These are phyloP conservation scores for Curvularia sp. DNA, from an alignment of 2,329 filamentous ascomycete genomes.

Conservation along the genomic window DNA sequence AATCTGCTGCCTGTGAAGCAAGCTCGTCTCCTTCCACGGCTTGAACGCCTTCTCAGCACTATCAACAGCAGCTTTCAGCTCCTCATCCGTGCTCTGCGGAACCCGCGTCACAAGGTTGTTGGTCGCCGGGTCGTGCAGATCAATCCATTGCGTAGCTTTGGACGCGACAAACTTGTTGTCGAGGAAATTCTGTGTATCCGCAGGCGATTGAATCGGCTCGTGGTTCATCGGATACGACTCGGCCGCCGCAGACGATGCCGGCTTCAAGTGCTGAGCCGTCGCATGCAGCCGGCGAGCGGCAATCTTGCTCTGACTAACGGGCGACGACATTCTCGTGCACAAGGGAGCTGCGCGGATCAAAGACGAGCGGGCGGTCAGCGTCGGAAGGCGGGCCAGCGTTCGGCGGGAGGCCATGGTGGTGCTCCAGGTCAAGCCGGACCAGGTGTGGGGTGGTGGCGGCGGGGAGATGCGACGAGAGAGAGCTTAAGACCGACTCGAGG, in stretches of 20 bases:
- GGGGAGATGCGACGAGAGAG: conserved; percentile 1
- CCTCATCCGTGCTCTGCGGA: conserved; percentile 78
- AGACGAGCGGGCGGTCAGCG: conserved; percentile 50
- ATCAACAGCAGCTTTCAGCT: conserved; percentile 76
- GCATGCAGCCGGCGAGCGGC: conserved; percentile 60
- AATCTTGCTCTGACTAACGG: conserved; percentile 47
- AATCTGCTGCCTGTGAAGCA: conserved; percentile 79
- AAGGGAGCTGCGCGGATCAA: conserved; percentile 46
- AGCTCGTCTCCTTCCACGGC: conserved; percentile 73
- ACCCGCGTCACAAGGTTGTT: conserved; percentile 86
- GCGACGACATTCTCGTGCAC: conserved; percentile 50
- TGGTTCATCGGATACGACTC: conserved; percentile 72
- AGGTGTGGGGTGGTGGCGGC: conserved; percentile 3
- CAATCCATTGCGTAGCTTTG: conserved; percentile 73
- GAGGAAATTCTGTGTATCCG: conserved; percentile 80
- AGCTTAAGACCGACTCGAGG: conserved; percentile 12
- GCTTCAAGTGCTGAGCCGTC: conserved; percentile 60
- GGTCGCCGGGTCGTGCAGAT: conserved; percentile 81
- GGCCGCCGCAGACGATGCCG: conserved; percentile 59
- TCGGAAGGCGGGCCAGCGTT: conserved; percentile 53
- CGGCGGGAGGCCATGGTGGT: conserved; percentile 55
- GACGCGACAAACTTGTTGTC: conserved; percentile 80
- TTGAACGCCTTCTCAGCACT: conserved; percentile 79
- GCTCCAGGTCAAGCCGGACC: conserved; percentile 24
- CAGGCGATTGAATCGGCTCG: conserved; percentile 70